Base-by-base conservation (phyloP, 768 basidiomycete species). In the Sistotremastrum niveocremeum region DNA sequence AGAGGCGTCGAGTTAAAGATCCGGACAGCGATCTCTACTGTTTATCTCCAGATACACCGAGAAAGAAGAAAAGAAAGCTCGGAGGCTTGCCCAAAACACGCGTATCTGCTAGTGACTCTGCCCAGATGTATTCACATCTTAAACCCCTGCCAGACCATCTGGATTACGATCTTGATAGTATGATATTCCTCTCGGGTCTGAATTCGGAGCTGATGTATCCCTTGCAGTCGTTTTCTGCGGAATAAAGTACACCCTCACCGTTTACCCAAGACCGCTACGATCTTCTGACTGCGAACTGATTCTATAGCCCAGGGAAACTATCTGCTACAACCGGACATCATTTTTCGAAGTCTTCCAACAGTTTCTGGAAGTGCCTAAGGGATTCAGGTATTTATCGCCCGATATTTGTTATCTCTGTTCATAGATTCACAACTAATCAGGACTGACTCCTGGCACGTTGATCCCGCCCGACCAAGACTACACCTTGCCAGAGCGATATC, bases 361-460 rank as follows among this genome's bases (percentile, higher is more conserved):
- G 87, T 51, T 89, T 89, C 60, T 89, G 83, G 82, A 65, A 62
- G 39, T 83, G 82, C 49, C 65, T 91, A 1, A 66, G 82, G 52
- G 65, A 67, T 39, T 78, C 83, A 39, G 80, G 85, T 76, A 51
- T 33, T 57, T 52, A 28, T 9, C 5, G 11, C 20, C 20, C 39
- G n/a, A 31, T 2, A 20, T 20, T 20, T 2, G 20, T 20, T 20
- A 45, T 30, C 20, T 33, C 30, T 34, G 30, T 41, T 42, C 28
- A 12, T 45, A 4, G 39, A 33, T 30, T 44, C 7, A 42, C 5
- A 4, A 37, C 7, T 37, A 6, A 44, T n/a, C 2, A 20, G 20
- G 20, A 20, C 83, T 82, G 77, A 4, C 64, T 87, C 35, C 86
- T 81, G 0, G 56, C 70, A 0, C 55, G 65, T 63, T 71, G 11